Evolutionary conservation across 371 early-diverging fungal genomes (phyloP).

Genomic region (Pancytospora philotis): DNA sequence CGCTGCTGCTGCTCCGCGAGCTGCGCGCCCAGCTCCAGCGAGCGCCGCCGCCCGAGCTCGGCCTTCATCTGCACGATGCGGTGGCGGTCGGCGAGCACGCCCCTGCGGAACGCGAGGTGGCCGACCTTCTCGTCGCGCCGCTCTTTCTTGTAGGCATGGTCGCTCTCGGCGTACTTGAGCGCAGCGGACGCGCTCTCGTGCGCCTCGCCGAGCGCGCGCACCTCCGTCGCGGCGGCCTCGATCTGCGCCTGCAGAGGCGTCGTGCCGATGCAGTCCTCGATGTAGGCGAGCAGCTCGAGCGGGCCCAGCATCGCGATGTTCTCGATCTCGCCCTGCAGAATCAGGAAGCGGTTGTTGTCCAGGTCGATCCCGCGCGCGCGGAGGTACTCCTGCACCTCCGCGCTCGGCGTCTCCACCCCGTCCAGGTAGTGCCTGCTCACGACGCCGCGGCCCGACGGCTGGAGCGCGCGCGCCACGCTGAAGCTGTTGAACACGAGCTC

Average conservation of each 20-base stretch:
- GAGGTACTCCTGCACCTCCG: slow-evolving; percentile 64
- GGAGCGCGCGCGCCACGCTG: slow-evolving; percentile 35
- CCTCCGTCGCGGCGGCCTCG: slow-evolving; percentile 66
- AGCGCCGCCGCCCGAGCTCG: slow-evolving; percentile 67
- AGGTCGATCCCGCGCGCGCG: slow-evolving; percentile 80
- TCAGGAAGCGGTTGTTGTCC: slow-evolving; percentile 93
- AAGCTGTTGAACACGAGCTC: slow-evolving; percentile 80
- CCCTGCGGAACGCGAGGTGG: background rate
- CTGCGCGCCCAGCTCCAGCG: slow-evolving; percentile 62
- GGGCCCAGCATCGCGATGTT: slow-evolving; percentile 95
- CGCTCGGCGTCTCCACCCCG: slow-evolving; percentile 9
- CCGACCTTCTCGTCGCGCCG: slow-evolving; percentile 14
- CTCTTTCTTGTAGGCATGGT: slow-evolving; percentile 61
- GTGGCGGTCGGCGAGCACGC: background rate
- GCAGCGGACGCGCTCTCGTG: slow-evolving; percentile 69
- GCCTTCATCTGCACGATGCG: slow-evolving; percentile 53
- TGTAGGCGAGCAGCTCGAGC: slow-evolving; percentile 88
- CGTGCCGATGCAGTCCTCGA: slow-evolving; percentile 98
- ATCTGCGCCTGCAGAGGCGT: slow-evolving; percentile 74
- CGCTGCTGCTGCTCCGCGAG: slow-evolving; percentile 64
- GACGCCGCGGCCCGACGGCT: background rate
- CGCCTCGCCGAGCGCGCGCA: slow-evolving; percentile 64
- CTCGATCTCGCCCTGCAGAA: slow-evolving; percentile 98
- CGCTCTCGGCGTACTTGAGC: slow-evolving; percentile 52
- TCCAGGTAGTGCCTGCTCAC: slow-evolving; percentile 2